Evolutionary conservation across 495 filamentous ascomycete species (phyloP).

Genomic region (Aspergillus hancockii): DNA sequence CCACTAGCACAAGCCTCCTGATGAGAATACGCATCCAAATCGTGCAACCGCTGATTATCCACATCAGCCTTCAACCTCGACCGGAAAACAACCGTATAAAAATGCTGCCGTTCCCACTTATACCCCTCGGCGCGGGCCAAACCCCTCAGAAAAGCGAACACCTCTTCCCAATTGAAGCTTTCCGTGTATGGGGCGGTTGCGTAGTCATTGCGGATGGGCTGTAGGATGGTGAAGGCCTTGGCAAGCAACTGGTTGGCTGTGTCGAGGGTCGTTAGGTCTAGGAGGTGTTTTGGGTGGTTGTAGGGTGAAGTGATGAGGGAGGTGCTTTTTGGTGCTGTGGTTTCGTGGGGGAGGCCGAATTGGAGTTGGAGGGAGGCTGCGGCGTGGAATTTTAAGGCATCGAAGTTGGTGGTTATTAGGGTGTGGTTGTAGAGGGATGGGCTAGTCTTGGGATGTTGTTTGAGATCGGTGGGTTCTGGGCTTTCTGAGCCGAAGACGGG

Average conservation of each 20-base stretch:
- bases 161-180: slow-evolving; percentile 74
- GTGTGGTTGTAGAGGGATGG: slow-evolving; percentile 31
- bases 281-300: slow-evolving; percentile 62
- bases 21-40: slow-evolving; percentile 74
- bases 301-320: slow-evolving; percentile 74
- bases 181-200: slow-evolving; percentile 72
- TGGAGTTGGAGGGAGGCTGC: slow-evolving; percentile 37
- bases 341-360: slow-evolving; percentile 5
- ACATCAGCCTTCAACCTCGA: slow-evolving; percentile 64
- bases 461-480: slow-evolving; percentile 1
- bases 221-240: slow-evolving; percentile 63
- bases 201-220: slow-evolving; percentile 65
- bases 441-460: not conserved
- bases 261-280: slow-evolving; percentile 67
- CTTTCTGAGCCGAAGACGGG: not conserved
- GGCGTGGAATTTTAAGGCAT: slow-evolving; percentile 36
- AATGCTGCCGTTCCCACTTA: slow-evolving; percentile 62
- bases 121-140: slow-evolving; percentile 44
- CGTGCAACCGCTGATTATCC: slow-evolving; percentile 60
- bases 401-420: slow-evolving; percentile 35
- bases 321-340: slow-evolving; percentile 17
- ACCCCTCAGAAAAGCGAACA: slow-evolving; percentile 55
- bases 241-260: slow-evolving; percentile 67
- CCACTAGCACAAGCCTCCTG: slow-evolving; percentile 73
- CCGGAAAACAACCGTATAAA: slow-evolving; percentile 83